Evolutionary conservation across 2,329 filamentous ascomycete species (phyloP), one percentile per base, ranked within the genome.

Genomic region (Lithohypha guttulata): DNA sequence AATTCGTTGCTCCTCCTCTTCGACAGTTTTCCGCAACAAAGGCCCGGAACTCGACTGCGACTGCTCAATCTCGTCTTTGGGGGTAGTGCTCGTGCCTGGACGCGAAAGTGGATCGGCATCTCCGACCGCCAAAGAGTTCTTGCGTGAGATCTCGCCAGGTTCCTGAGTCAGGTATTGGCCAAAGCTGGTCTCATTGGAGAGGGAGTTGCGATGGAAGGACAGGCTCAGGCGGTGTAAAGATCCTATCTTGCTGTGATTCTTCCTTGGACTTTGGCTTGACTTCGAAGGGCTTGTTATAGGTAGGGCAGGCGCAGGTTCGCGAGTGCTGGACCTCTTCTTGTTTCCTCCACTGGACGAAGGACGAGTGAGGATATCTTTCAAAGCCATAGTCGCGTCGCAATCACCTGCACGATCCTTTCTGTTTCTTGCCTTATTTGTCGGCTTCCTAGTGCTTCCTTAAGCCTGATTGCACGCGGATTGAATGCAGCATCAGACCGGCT

Each of bases 201-300:
- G 38, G 19, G 45, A n/a, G n/a, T n/a, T n/a, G n/a, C n/a, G n/a
- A n/a, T n/a, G 41, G 26, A 51, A 39, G 21, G 44, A 43, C 31
- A 51, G 37, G 30, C 49, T 46, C 23, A 49, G 41, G 29, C 45
- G 39, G 23, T 46, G 42, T 31, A 51, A 27, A n/a, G 49, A 49
- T 28, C 43, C 41, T 11, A 36, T 39, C 15, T 44, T 46, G n/a
- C 18, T 42, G n/a, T 39, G 47, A 14, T 26, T 36, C 9, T 9
- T 19, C 14, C 38, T n/a, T 17, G 28, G 21, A 22, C 20, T 32
- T 21, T 23, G 31, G 27, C 11, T 31, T 17, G 26, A 17, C 13
- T 21, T 31, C 19, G 28, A 9, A 3, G 36, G n/a, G 18, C 15
- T n/a, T 13, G 26, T 4, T 4, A 4, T 28, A 14, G 27, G 10